These are phyloP conservation scores for Amanita pseudoporphyria DNA, from an alignment of 768 basidiomycete species.

Conservation along the genomic window DNA sequence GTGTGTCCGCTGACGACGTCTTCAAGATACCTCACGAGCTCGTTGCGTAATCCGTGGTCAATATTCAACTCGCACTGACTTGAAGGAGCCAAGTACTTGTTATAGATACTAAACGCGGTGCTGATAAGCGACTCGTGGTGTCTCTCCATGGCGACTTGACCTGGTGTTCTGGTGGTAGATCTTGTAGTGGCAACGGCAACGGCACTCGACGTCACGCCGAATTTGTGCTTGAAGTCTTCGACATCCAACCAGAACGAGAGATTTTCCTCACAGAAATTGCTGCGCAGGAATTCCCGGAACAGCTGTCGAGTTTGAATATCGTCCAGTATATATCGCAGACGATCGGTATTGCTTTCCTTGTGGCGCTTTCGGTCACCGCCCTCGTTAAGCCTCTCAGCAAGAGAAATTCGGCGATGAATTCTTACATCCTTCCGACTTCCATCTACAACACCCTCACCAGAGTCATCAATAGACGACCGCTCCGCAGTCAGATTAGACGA, in stretches of 20 bases:
- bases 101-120: slow-evolving; percentile 89
- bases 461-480: slow-evolving; percentile 53
- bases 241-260: slow-evolving; percentile 96
- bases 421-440: slow-evolving; percentile 38
- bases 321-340: slow-evolving; percentile 85
- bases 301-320: slow-evolving; percentile 81
- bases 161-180: slow-evolving; percentile 41
- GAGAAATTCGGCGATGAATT: slow-evolving; percentile 70
- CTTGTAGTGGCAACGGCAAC: slow-evolving; percentile 44
- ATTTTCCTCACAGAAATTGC: slow-evolving; percentile 98
- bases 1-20: slow-evolving; percentile 76
- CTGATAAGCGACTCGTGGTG: slow-evolving; percentile 94
- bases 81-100: slow-evolving; percentile 91
- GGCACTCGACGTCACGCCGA: slow-evolving; percentile 91
- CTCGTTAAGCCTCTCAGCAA: slow-evolving; percentile 65
- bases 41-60: slow-evolving; percentile 92
- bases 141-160: slow-evolving; percentile 88
- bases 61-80: slow-evolving; percentile 97
- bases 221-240: slow-evolving; percentile 93
- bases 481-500: slow-evolving; percentile 49
- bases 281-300: slow-evolving; percentile 90
- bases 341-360: slow-evolving; percentile 89
- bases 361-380: slow-evolving; percentile 42
- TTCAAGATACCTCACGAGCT: slow-evolving; percentile 87
- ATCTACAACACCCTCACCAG: slow-evolving; percentile 24